Percentiles rank a stretch among this genome's conserved stretches.
These are phyloP conservation scores for Daldinia sp. DNA, from an alignment of 2,329 filamentous ascomycete genomes.

Conservation along the genomic window DNA sequence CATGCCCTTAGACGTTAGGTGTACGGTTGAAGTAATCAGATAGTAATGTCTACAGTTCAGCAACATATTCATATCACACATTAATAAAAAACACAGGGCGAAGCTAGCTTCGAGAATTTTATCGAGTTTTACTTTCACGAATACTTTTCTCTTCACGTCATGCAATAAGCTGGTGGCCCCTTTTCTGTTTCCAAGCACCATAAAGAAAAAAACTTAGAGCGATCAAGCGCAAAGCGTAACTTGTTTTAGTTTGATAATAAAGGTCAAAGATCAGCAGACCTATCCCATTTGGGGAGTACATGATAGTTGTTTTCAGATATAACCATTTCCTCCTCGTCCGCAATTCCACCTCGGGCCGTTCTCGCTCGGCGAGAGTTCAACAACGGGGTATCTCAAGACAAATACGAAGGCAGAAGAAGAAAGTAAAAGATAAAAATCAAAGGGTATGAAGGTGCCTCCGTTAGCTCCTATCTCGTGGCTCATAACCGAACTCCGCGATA, in stretches of 20 bases:
- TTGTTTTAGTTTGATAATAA: slow-evolving; percentile 3
- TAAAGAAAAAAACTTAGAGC: slow-evolving; percentile 17
- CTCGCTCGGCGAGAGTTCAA: slow-evolving; percentile 39
- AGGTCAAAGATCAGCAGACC: slow-evolving; percentile 33
- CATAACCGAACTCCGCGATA: slow-evolving; percentile 33
- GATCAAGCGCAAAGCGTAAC: slow-evolving; percentile 13
- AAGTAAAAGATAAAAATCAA: slow-evolving; percentile 28
- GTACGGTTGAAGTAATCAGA: too few relatives aligned
- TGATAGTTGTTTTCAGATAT: slow-evolving; percentile 19
- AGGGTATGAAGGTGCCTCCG: slow-evolving; percentile 38
- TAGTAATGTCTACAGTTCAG: too few relatives aligned
- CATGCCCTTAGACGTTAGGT: too few relatives aligned
- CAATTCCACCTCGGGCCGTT: slow-evolving; percentile 33
- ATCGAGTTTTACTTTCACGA: slow-evolving; percentile 26
- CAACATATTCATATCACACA: not conserved
- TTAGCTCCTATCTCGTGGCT: slow-evolving; percentile 30
- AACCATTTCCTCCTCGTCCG: slow-evolving; percentile 17
- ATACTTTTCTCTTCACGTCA: slow-evolving; percentile 14
- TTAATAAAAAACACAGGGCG: not conserved
- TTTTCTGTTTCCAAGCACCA: slow-evolving; percentile 17
- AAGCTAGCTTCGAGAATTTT: slow-evolving; percentile 16
- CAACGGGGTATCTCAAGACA: slow-evolving; percentile 41
- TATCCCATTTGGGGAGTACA: slow-evolving; percentile 22
- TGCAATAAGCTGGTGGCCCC: not conserved
- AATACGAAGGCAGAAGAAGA: slow-evolving; percentile 35